Evolutionary conservation across 2,329 filamentous ascomycete species (phyloP), one percentile per base, ranked within the genome.

Genomic region (Mollisia scopiformis): DNA sequence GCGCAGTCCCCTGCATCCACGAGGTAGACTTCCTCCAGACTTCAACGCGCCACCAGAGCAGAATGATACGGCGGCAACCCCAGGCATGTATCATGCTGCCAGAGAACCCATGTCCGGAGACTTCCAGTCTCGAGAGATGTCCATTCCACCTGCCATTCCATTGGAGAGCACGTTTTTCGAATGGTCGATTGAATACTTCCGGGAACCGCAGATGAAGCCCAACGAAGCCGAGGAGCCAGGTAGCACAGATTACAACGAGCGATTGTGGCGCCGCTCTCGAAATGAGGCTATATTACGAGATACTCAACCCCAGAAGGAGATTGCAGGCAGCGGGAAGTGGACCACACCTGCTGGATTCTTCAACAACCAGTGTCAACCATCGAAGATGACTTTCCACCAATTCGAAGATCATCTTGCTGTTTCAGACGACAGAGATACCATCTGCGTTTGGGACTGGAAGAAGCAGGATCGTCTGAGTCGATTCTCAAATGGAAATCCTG

Each of bases 101-200:
- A 87, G 86, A 62, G 87, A 92, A 63, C 94, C 95, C 0, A 84
- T 88, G n/a, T 93, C 93, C 3, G 89, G 91, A 11, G 85, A 88
- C 0, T 97, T 90, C 71, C 79, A 85, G 65, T 80, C 86, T 54
- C 85, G 88, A 60, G 82, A 88, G 62, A 74, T 85, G 30, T 79
- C 82, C 1, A 79, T 85, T 56, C 69, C 80, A 10, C 89, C 91
- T 1, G 76, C 75, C 13, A 83, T 98, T 28, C 95, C 95, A 1
- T 75, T 99, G 19, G 84, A 84, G 62, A 97, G 93, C 73, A 88
- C 84, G 8, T 96, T 98, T 75, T 82, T 97, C 64, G 92, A 97
- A 65, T 99, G 94, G 93, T 97, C 93, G 3, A 93, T 95, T 47
- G 94, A 94, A 75, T 98, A 99, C 75, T 99, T 98, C 82, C 91